Conservation (phyloP, 108 stramenopile species). For the Parietichytrium sp. region DNA sequence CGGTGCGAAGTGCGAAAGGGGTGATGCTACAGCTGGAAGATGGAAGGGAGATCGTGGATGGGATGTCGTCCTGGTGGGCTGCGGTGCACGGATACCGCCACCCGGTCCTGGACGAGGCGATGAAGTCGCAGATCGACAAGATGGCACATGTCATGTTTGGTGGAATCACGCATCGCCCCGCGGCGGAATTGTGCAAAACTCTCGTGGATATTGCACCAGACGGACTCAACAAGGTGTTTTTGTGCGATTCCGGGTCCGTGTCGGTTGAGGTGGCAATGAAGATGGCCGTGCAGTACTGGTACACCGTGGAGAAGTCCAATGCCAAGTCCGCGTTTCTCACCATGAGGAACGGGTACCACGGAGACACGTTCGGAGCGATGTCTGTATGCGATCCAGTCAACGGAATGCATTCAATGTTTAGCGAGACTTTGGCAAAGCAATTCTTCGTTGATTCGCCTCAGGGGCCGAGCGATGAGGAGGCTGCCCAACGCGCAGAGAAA, state of each 20-base stretch:
- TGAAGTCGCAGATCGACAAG: slow-evolving; percentile 54
- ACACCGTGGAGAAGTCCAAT: slow-evolving; percentile 42
- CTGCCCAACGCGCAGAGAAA: slow-evolving; percentile 41
- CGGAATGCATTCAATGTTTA: slow-evolving; percentile 76
- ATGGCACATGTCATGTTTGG: slow-evolving; percentile 88
- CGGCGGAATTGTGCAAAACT: background rate
- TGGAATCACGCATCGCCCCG: slow-evolving; percentile 74
- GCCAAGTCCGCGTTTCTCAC: slow-evolving; percentile 66
- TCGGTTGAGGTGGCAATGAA: slow-evolving; percentile 82
- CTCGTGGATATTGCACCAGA: slow-evolving; percentile 14
- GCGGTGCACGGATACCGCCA: slow-evolving; percentile 77
- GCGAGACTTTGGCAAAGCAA: slow-evolving; percentile 58
- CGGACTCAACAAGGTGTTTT: slow-evolving; percentile 65
- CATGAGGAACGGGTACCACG: slow-evolving; percentile 78
- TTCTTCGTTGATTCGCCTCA: slow-evolving; percentile 55
- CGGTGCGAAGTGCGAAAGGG: slow-evolving; percentile 63
- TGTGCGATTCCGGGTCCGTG: slow-evolving; percentile 72
- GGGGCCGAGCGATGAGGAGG: slow-evolving; percentile 50
- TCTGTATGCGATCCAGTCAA: slow-evolving; percentile 79
- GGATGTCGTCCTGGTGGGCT: slow-evolving; percentile 85
- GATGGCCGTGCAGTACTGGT: slow-evolving; percentile 79
- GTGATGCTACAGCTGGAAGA: slow-evolving; percentile 64
- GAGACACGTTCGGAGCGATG: slow-evolving; percentile 84
- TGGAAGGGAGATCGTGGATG: slow-evolving; percentile 70
- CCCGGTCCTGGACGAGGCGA: slow-evolving; percentile 67